Percentiles rank a stretch among this genome's conserved stretches.
phyloP scores from a whole-genome alignment of 768 basidiomycete genomes.

The Suillus hirtellus region DNA sequence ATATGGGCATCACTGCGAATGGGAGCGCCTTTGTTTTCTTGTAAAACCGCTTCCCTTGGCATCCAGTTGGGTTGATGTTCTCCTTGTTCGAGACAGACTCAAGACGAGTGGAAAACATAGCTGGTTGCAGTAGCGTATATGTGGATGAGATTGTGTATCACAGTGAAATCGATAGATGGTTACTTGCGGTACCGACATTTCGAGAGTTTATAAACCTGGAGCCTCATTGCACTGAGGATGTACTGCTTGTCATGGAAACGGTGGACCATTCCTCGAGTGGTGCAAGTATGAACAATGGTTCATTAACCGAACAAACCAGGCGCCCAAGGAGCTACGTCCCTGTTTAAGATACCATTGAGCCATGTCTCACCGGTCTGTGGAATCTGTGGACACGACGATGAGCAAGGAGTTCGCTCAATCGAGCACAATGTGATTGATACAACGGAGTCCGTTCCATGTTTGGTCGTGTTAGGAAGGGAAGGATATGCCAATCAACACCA shows the following conservation, averaged over 20 bases:
- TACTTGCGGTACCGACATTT: neutral
- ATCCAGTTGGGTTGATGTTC: neutral
- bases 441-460: neutral
- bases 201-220: neutral
- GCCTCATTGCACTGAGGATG: neutral
- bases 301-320: conserved; percentile 3
- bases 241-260: neutral
- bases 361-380: neutral
- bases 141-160: neutral
- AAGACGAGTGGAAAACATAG: neutral
- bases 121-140: neutral
- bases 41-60: neutral
- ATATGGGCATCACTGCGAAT: neutral
- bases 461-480: neutral
- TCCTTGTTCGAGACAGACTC: conserved; percentile 2
- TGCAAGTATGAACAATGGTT: conserved; percentile 4
- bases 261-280: neutral
- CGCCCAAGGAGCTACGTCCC: too few relatives aligned
- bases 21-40: neutral
- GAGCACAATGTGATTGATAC: neutral
- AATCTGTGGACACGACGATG: neutral
- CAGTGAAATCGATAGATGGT: neutral
- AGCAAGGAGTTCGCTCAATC: neutral
- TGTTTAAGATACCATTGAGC: neutral
- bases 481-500: conserved; percentile 3